Base-by-base conservation (phyloP, 257 asterid genomes). In the Anisodus tanguticus region DNA sequence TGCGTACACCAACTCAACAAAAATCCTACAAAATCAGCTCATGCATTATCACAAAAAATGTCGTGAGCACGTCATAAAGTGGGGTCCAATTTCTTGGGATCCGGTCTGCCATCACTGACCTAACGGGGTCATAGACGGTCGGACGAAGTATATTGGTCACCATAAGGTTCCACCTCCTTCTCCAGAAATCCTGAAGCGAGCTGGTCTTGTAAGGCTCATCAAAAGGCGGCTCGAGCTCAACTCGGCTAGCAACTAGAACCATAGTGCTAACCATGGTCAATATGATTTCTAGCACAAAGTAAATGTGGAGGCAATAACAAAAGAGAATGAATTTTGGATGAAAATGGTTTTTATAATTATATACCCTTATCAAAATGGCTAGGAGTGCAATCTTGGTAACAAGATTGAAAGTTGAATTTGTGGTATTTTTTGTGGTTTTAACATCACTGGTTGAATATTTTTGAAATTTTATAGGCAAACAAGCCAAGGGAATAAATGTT, bases 131-230 rank as follows among this genome's bases (percentile, higher is more conserved):
- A 45, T 85, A 92, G 0, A 93, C 85, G 0, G 92, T 90, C 0
- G 90, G 88, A 3, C 88, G 88, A 0, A 93, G 60, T 68, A 89
- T 88, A 8, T 91, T 91, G 0, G 95, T 63, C 0, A 90, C 93
- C 90, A 88, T 88, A 5, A 92, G 47, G 79, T 93, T 93, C 95
- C 97, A 93, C 49, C 95, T 86, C 47, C 84, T 85, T 0, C 95
- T 94, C 94, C 97, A 93, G 67, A 92, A 93, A 84, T 93, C 93
- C 51, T 91, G 94, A 3, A 92, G 81, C 0, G 95, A 93, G 0
- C 92, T 92, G 9, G 94, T 80, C 8, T 88, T 35, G 68, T 91
- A 90, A 0, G 93, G 94, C 5, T 90, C 90, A 8, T 93, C 58
- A 47, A 91, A 93, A 3, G 85, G 94, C 1, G 88, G 89, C 79